Evolutionary conservation across 164 flowering plant genomes (phyloP).

Genomic region (Echeveria elegans): DNA sequence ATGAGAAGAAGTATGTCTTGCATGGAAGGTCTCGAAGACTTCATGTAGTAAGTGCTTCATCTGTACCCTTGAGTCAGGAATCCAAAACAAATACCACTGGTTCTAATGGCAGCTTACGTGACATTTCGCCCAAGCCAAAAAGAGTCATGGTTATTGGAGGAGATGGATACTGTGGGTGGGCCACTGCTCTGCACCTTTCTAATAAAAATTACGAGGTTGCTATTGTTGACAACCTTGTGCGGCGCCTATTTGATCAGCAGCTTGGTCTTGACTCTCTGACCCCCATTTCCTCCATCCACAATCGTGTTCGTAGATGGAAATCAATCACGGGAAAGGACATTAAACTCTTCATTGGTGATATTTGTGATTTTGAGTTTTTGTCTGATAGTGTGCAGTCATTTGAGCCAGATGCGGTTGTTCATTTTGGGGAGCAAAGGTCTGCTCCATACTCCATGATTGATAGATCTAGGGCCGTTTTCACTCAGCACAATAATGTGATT

Average conservation of each 20-base stretch:
- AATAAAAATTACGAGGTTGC: constrained; percentile 81
- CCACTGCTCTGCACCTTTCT: constrained; percentile 92
- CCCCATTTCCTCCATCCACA: constrained; percentile 82
- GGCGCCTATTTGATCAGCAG: constrained; percentile 87
- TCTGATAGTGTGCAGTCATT: constrained; percentile 72
- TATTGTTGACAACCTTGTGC: constrained; percentile 80
- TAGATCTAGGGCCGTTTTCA: constrained; percentile 81
- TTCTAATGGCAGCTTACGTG: constrained; percentile 19
- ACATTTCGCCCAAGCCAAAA: constrained; percentile 32
- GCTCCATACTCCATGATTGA: constrained; percentile 99
- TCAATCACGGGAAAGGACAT: constrained; percentile 66
- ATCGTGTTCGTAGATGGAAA: constrained; percentile 73
- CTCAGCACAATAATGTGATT: constrained; percentile 85
- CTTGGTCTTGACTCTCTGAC: constrained; percentile 88
- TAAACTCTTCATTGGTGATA: constrained; percentile 69
- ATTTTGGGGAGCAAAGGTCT: constrained; percentile 95
- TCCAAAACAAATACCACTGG: constrained; percentile 29
- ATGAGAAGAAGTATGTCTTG: constrained; percentile 19
- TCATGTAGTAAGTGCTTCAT: constrained; percentile 29
- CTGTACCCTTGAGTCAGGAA: constrained; percentile 40
- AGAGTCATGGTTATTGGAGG: constrained; percentile 95
- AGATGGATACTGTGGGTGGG: constrained; percentile 99
- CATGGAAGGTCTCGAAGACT: constrained; percentile 18
- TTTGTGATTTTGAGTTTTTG: constrained; percentile 88
- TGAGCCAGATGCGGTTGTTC: constrained; percentile 87